These are phyloP conservation scores for Rubia occidens DNA, from an alignment of 305 asterid genomes.

Conservation along the genomic window DNA sequence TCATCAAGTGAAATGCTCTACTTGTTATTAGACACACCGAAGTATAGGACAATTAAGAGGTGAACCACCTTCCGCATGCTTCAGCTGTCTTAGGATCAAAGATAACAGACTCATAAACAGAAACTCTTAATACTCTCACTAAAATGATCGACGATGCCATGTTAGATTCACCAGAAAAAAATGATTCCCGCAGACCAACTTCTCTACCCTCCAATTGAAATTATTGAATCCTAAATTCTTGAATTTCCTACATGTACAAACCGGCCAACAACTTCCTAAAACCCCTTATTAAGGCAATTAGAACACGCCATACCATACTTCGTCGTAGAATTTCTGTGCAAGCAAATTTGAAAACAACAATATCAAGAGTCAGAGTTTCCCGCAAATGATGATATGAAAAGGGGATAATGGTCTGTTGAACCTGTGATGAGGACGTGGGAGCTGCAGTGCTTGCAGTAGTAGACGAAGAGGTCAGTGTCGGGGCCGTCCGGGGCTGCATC, in stretches of 20 bases:
- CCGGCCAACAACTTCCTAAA: too few relatives aligned
- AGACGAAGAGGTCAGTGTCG: constrained; percentile 86
- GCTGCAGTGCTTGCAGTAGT: constrained; percentile 93
- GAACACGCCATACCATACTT: neutral
- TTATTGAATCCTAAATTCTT: neutral
- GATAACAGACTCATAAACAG: neutral
- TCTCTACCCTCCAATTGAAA: neutral
- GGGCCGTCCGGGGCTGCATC: constrained; percentile 86
- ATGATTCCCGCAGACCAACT: neutral
- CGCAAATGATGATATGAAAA: neutral
- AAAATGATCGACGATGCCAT: neutral
- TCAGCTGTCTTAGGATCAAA: neutral
- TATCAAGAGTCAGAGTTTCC: neutral
- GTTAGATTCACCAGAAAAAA: neutral
- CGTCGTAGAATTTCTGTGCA: neutral
- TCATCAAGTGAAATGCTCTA: neutral
- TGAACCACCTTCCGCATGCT: neutral
- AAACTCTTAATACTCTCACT: neutral
- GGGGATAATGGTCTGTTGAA: constrained; percentile 14
- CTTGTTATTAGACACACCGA: neutral
- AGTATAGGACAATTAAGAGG: neutral
- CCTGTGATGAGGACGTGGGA: constrained; percentile 97
- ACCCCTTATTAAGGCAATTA: neutral
- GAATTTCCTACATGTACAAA: neutral
- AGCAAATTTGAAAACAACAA: neutral